Conservation (phyloP, 1,139 yeast species). For the Blastobotrys elegans region DNA sequence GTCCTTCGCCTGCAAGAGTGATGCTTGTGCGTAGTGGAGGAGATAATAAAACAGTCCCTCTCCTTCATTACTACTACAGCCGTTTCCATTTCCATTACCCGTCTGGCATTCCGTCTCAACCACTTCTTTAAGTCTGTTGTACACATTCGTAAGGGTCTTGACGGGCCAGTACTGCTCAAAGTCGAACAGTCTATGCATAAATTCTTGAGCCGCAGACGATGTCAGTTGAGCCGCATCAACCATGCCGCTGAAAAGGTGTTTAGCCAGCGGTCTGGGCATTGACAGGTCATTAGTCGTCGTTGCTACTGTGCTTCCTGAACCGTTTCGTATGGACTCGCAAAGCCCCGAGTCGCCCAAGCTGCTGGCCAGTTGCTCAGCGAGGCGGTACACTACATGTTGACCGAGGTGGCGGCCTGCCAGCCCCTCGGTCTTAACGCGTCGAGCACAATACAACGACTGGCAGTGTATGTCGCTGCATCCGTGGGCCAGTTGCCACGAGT, state of each 20-base stretch:
- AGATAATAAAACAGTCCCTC: background rate
- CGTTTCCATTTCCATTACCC: no score
- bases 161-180: background rate
- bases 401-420: constrained; percentile 19
- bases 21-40: background rate
- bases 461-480: constrained; percentile 24
- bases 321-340: background rate
- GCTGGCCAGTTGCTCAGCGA: constrained; percentile 7
- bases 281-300: no score
- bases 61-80: background rate
- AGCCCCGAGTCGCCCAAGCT: constrained; percentile 1
- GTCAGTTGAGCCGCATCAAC: background rate
- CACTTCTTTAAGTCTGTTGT: background rate
- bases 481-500: constrained; percentile 21
- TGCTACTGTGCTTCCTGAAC: background rate
- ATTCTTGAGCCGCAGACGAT: background rate
- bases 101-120: background rate
- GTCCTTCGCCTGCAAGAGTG: background rate
- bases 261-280: no score
- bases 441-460: constrained; percentile 20
- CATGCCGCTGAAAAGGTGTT: background rate
- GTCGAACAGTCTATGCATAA: background rate
- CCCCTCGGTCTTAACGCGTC: constrained; percentile 11
- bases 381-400: background rate
- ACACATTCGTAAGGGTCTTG: background rate